phyloP scores from a whole-genome alignment of 2,329 filamentous ascomycete species.

The Leptographium procerum region DNA sequence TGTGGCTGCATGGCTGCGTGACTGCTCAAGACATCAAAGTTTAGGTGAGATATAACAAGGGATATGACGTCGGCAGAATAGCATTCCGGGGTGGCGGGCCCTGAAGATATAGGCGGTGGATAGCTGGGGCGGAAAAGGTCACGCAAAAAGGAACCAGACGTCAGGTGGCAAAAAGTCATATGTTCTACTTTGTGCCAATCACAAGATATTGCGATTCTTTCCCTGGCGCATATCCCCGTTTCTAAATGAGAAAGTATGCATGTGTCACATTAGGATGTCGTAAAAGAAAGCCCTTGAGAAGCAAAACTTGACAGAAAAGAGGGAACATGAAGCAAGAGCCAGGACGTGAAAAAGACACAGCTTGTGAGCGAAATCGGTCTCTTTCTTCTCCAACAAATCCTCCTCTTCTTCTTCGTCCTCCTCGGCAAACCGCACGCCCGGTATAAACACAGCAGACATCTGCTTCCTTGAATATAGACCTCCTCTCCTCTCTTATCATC shows the following conservation, averaged over 20 bases:
- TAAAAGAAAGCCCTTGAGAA: not conserved
- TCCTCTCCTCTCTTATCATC: not conserved
- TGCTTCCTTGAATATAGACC: not conserved
- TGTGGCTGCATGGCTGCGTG: not conserved
- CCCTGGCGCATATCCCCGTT: too few relatives aligned
- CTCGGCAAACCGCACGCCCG: not conserved
- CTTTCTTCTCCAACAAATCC: not conserved
- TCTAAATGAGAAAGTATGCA: not conserved
- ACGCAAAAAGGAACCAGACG: not conserved
- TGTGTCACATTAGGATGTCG: not conserved
- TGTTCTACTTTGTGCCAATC: too few relatives aligned
- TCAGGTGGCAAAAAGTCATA: not conserved
- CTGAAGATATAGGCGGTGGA: not conserved
- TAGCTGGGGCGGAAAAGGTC: not conserved
- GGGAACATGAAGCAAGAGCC: not conserved
- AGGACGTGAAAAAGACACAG: not conserved
- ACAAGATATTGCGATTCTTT: not conserved
- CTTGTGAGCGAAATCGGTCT: not conserved
- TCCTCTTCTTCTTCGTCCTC: not conserved
- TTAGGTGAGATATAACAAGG: not conserved
- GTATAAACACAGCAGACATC: not conserved
- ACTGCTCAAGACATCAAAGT: not conserved
- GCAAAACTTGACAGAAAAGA: not conserved
- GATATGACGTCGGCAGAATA: not conserved
- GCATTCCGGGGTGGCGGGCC: not conserved